These are phyloP conservation scores for Microcos paniculata DNA, from an alignment of 345 rosid species.

Conservation along the genomic window DNA sequence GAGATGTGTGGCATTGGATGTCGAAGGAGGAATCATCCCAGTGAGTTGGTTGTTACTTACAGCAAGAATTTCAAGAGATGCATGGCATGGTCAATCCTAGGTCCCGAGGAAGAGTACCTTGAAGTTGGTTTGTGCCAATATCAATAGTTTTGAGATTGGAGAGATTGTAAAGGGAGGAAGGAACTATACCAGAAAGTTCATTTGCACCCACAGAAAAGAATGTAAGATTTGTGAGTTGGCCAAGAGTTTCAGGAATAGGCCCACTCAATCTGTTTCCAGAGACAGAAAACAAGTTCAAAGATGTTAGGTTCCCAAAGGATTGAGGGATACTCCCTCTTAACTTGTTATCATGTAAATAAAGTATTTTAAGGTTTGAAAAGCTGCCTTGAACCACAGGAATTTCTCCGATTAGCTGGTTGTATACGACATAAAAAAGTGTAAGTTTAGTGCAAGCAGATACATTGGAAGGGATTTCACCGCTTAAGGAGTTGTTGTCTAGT, in stretches of 20 bases:
- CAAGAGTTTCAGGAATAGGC: slow-evolving; percentile 16
- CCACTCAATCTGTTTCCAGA: background rate
- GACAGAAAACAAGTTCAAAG: background rate
- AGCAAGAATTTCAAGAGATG: background rate
- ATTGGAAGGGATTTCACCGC: background rate
- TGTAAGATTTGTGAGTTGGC: slow-evolving; percentile 3
- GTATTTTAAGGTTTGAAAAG: background rate
- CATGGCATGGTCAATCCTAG: background rate
- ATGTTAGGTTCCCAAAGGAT: background rate
- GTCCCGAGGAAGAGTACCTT: background rate
- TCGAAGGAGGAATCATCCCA: background rate
- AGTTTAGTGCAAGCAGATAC: background rate
- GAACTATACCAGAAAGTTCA: background rate
- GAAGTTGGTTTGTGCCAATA: background rate
- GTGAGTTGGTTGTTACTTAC: background rate
- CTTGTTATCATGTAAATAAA: background rate
- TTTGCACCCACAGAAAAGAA: background rate
- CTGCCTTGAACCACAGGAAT: background rate
- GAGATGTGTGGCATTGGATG: slow-evolving; percentile 4
- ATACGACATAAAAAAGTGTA: background rate
- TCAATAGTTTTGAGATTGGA: background rate
- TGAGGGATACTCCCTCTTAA: background rate
- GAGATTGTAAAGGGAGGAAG: slow-evolving; percentile 23
- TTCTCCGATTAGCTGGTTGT: background rate
- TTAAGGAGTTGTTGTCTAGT: background rate